phyloP scores from a whole-genome alignment of 371 early-diverging fungal genomes.

The Rhizopus delemar region DNA sequence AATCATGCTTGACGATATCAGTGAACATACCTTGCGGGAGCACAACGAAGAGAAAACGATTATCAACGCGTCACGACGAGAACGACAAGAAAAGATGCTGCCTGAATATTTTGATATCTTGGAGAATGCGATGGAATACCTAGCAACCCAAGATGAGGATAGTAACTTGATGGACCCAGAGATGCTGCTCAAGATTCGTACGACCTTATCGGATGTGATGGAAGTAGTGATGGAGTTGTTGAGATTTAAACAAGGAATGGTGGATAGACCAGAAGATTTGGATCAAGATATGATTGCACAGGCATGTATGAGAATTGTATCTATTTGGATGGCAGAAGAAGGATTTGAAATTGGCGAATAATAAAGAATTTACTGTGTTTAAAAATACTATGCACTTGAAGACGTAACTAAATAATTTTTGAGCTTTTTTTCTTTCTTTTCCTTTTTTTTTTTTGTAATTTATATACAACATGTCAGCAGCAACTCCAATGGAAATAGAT shows the following conservation, averaged over 20 bases:
- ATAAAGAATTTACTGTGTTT: neutral
- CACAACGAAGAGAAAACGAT: conserved; percentile 25
- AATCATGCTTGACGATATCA: conserved; percentile 51
- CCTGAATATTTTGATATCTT: conserved; percentile 52
- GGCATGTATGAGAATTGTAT: conserved; percentile 46
- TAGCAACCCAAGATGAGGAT: conserved; percentile 28
- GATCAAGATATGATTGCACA: conserved; percentile 42
- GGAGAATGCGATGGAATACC: conserved; percentile 46
- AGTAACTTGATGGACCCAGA: conserved; percentile 42
- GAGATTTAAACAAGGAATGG: conserved; percentile 39
- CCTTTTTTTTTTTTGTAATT: neutral
- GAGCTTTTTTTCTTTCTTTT: neutral
- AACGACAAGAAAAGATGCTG: conserved; percentile 38
- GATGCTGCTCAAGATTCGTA: conserved; percentile 43
- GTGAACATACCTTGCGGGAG: conserved; percentile 28
- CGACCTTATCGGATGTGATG: conserved; percentile 42
- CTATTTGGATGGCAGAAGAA: conserved; percentile 52
- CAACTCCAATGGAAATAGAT: conserved; percentile 20
- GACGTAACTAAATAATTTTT: neutral
- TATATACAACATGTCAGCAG: conserved; percentile 8
- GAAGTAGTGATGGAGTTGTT: conserved; percentile 45
- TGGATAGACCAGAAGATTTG: conserved; percentile 23
- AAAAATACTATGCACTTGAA: conserved; percentile 3
- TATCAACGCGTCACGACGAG: conserved; percentile 19
- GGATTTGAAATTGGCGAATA: conserved; percentile 37